Evolutionary conservation across 192 early-diverging fungal species (phyloP), one percentile per base, ranked within the genome.

Genomic region (Backusella westeae): DNA sequence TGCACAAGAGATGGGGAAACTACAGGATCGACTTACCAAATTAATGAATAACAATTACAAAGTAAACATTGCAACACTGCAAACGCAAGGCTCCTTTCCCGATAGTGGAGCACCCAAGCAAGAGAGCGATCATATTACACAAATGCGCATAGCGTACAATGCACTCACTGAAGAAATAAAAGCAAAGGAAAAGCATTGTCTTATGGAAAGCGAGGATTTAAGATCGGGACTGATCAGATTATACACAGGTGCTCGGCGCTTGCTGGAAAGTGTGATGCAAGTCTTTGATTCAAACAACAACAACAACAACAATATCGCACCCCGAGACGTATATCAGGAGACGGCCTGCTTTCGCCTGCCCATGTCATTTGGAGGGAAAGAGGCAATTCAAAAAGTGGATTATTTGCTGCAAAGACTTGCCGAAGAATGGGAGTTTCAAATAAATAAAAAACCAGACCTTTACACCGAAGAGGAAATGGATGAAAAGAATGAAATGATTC

Each of bases 401-500:
- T 36, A 29, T 46, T 44, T 85, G 29, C 53, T 90, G 59, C 78
- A 68, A 39, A 80, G 83, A 65, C 46, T 89, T 4, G 80, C 79
- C 44, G 75, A 80, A 71, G 82, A 83, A 38, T 83, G 82, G 82
- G 36, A 42, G 66, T 1, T 73, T 79, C 76, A 81, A 80, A 56
- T 72, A 19, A 53, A 38, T 34, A 56, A 68, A 65, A 73, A 76
- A 2, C 34, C 35, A n/a, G 29, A 72, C 42, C 67, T 74, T 44
- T 78, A 75, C 44, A 78, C 78, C 66, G 75, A 71, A 34, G 65
- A 77, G 15, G 87, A 89, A 63, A 73, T 87, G 49, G 78, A 73
- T 14, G 78, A 83, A 66, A 91, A 89, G 67, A 84, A 88, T 44
- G 21, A 67, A 59, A 85, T 80, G 12, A 88, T 93, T 32, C 77